Base-by-base conservation (phyloP, 306 rosid species). In the Geum urbanum region DNA sequence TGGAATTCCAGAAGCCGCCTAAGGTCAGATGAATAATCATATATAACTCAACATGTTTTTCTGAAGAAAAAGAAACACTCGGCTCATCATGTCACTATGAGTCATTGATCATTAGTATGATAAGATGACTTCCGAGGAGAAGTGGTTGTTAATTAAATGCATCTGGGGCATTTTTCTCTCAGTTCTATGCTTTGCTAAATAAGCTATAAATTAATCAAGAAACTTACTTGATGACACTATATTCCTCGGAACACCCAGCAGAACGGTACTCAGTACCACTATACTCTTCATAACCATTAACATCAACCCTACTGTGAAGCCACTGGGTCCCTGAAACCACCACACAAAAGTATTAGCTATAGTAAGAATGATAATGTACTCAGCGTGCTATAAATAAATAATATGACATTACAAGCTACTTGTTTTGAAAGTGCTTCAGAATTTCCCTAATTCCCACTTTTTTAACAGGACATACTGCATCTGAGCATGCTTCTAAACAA, bases 241-340 rank as follows among this genome's bases (percentile, higher is more conserved):
- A 92, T 82, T 88, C 98, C 85, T 92, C 98, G 1, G 96, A 70
- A 80, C 96, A 92, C 75, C 98, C 98, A 73, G 96, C 96, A 72
- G 96, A 92, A 13, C 89, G 95, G 82, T 89, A 88, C 79, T 89
- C 98, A 0, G 76, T 79, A 63, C 98, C 96, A 48, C 98, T 86
- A 71, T 75, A 92, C 84, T 92, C 98, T 79, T 92, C 98, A 60
- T 92, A 92, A 49, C 98, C 98, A 71, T 85, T 75, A 79, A 81
- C 69, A 57, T 89, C 91, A 79, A 92, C 71, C 76, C 91, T 92
- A 76, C 96, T 80, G 67, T 92, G 98, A 74, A 92, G 96, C 96
- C 96, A 92, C 16, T 85, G 98, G 51, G 72, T 86, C 79, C 92
- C 98, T 92, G 82, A 81, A 55, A 43, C 27, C 45, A 14, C 32